phyloP scores from a whole-genome alignment of 257 asterid genomes.

The Solanum ossicruentum region DNA sequence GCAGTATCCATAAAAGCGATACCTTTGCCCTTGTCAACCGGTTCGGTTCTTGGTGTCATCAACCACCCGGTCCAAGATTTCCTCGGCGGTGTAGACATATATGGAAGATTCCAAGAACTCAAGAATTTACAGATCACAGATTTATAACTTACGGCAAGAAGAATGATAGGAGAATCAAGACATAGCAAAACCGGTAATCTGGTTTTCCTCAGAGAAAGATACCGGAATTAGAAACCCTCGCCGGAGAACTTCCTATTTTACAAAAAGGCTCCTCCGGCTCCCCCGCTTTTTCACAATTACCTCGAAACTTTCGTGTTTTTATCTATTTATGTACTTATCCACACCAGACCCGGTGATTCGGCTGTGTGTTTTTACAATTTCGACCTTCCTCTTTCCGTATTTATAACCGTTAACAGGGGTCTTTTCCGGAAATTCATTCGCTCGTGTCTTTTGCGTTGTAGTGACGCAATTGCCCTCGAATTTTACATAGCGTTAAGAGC shows the following conservation, averaged over 20 bases:
- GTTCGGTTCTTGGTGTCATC: conserved; percentile 52
- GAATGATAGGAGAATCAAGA: not conserved
- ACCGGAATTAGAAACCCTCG: not conserved
- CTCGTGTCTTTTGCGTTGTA: not conserved
- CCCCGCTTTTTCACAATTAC: not conserved
- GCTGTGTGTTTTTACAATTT: not conserved
- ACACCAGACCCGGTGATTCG: conserved; percentile 11
- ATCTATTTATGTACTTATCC: not conserved
- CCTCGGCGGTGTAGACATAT: conserved; percentile 80
- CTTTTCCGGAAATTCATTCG: conserved; percentile 26
- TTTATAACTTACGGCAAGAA: conserved; percentile 58
- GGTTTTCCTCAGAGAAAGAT: not conserved
- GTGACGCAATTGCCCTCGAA: conserved; percentile 33
- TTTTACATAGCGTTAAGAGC: not conserved
- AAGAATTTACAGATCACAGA: not conserved
- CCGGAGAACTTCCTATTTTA: not conserved
- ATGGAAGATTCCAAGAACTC: not conserved
- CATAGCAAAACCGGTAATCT: not conserved
- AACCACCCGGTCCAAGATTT: conserved; percentile 46
- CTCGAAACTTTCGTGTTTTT: not conserved
- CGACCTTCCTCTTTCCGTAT: not conserved
- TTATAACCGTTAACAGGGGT: conserved; percentile 29
- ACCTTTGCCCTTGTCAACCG: conserved; percentile 39
- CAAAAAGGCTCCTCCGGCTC: not conserved
- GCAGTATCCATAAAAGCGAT: conserved; percentile 11